Evolutionary conservation across 2,329 filamentous ascomycete genomes (phyloP).

Genomic region (Beauveria caledonica): DNA sequence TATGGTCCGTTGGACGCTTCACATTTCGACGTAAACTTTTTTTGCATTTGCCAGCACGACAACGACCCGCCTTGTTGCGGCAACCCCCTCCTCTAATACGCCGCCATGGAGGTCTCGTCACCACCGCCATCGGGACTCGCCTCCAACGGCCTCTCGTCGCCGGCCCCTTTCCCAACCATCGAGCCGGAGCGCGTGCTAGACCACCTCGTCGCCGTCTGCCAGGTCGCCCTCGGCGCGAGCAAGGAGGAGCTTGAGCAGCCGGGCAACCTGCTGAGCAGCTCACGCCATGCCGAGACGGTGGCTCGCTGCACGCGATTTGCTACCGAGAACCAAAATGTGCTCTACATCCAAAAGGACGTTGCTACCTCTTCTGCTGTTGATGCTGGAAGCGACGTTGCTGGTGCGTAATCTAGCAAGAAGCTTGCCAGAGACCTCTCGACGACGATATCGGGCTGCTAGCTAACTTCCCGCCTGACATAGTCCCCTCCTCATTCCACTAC

Average conservation of each 20-base stretch:
- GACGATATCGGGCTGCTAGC: background rate
- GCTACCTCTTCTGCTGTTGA: constrained; percentile 44
- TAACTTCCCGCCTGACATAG: constrained; percentile 20
- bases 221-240: constrained; percentile 65
- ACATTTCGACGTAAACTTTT: background rate
- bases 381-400: constrained; percentile 37
- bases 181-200: constrained; percentile 65
- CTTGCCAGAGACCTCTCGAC: background rate
- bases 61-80: background rate
- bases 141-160: constrained; percentile 37
- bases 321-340: constrained; percentile 73
- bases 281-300: constrained; percentile 67
- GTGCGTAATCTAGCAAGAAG: constrained; percentile 25
- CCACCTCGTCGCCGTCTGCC: constrained; percentile 61
- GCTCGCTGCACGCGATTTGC: constrained; percentile 85
- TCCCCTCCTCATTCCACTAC: constrained; percentile 58
- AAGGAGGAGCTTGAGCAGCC: constrained; percentile 70
- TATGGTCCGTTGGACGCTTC: constrained; percentile 8
- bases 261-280: constrained; percentile 73
- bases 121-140: constrained; percentile 34
- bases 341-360: constrained; percentile 86
- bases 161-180: constrained; percentile 44
- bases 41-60: background rate
- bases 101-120: constrained; percentile 46
- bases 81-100: constrained; percentile 1